A percentile compares a stretch with the other conserved stretches of the same genome.
These are phyloP conservation scores for Blastomyces gilchristii DNA, from an alignment of 2,329 filamentous ascomycete genomes.

Conservation along the genomic window DNA sequence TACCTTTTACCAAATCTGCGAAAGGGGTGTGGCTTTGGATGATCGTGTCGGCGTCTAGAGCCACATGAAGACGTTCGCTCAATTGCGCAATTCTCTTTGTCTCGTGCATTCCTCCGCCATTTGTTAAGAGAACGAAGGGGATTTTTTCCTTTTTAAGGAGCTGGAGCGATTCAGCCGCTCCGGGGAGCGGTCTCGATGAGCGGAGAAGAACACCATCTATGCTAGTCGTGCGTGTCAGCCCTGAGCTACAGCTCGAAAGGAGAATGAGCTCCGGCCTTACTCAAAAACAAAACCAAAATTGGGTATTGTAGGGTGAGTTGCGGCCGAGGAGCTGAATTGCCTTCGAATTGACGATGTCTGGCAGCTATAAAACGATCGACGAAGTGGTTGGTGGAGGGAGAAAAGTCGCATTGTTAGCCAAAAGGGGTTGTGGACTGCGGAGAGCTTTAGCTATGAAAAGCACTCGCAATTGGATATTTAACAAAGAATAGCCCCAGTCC, in stretches of 20 bases:
- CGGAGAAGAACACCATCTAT: constrained; percentile 95
- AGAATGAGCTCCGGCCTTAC: constrained; percentile 22
- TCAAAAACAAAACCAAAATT: constrained; percentile 39
- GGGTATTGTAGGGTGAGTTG: constrained; percentile 16
- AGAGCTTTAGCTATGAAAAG: not conserved
- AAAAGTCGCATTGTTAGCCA: not conserved
- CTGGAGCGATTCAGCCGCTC: constrained; percentile 61
- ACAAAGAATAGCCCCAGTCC: not conserved
- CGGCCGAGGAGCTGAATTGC: constrained; percentile 9
- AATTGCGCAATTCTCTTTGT: constrained; percentile 60
- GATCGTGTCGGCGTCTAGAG: constrained; percentile 58
- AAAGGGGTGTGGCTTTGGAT: constrained; percentile 90
- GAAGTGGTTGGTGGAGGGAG: constrained; percentile 2
- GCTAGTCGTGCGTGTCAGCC: constrained; percentile 30
- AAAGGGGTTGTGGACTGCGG: constrained; percentile 10
- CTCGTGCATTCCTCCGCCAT: constrained; percentile 84
- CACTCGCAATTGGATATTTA: not conserved
- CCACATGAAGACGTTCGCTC: constrained; percentile 53
- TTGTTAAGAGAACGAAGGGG: constrained; percentile 90
- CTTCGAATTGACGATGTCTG: constrained; percentile 1
- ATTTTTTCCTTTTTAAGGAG: constrained; percentile 65
- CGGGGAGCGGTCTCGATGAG: constrained; percentile 65
- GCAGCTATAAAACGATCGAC: not conserved
- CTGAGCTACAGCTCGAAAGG: not conserved
- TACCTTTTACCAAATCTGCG: constrained; percentile 54